Percentiles rank a stretch among this genome's conserved stretches.
phyloP scores from a whole-genome alignment of 2,329 filamentous ascomycete species.

The Lasiodiplodia hormozganensis region DNA sequence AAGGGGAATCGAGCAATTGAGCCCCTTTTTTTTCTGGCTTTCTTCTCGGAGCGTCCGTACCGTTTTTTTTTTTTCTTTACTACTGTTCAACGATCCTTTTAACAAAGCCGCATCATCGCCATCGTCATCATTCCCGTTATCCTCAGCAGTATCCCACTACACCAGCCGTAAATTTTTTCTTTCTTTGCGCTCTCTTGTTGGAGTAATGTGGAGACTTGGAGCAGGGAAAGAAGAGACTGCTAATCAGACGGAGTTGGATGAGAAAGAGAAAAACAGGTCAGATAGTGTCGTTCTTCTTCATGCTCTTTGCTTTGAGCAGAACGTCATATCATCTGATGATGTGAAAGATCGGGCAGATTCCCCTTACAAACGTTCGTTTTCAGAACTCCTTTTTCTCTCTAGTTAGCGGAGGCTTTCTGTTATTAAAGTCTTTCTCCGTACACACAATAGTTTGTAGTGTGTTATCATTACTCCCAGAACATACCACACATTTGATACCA shows the following conservation, averaged over 20 bases:
- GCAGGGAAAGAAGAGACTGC: background rate
- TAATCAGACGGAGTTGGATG: background rate
- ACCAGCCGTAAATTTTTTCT: background rate
- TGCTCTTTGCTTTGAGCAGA: background rate
- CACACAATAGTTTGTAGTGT: no score
- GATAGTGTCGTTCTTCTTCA: background rate
- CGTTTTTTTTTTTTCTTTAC: background rate
- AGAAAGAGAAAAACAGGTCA: background rate
- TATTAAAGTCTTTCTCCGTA: no score
- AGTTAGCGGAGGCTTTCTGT: no score
- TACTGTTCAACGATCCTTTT: background rate
- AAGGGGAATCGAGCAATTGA: background rate
- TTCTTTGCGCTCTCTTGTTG: background rate
- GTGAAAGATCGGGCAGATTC: background rate
- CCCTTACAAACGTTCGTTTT: background rate
- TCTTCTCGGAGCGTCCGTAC: background rate
- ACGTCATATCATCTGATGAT: background rate
- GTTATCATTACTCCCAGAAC: no score
- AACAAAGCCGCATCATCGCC: background rate
- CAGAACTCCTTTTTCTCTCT: no score
- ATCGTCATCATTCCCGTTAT: background rate
- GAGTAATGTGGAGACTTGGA: background rate
- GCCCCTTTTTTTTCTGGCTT: background rate
- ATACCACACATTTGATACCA: no score
- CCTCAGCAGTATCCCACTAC: background rate